phyloP scores from a whole-genome alignment of 129 eudicot species.

The Calendula officinalis region DNA sequence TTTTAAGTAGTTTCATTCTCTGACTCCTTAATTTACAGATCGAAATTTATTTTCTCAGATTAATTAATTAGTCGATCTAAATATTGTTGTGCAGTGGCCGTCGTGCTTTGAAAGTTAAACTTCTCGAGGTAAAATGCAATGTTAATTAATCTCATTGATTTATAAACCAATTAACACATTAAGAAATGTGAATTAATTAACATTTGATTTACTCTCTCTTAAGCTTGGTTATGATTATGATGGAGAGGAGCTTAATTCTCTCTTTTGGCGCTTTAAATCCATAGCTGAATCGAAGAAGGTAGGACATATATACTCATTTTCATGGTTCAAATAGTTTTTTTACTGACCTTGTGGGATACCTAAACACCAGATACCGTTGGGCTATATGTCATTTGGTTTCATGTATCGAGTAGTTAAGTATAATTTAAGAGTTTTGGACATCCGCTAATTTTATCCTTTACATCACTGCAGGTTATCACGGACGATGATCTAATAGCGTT shows the following conservation, averaged over 20 bases:
- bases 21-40: too few relatives aligned
- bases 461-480: constrained; percentile 23
- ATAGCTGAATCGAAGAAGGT: constrained; percentile 83
- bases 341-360: too few relatives aligned
- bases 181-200: neutral
- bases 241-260: constrained; percentile 80
- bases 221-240: constrained; percentile 79
- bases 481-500: constrained; percentile 81
- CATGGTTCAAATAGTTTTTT: too few relatives aligned
- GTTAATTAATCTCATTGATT: neutral
- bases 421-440: neutral
- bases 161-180: neutral
- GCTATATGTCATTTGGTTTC: neutral
- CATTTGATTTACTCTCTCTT: constrained; percentile 8
- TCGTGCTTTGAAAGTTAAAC: constrained; percentile 82
- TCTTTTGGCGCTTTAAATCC: constrained; percentile 78
- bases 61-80: neutral
- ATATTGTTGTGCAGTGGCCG: constrained; percentile 64
- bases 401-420: neutral
- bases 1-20: neutral
- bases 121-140: constrained; percentile 58
- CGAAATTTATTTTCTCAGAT: too few relatives aligned
- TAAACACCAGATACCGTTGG: too few relatives aligned
- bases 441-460: neutral
- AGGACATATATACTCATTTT: too few relatives aligned